These are phyloP conservation scores for Glycine tomentella DNA, from an alignment of 306 rosid genomes.

Conservation along the genomic window DNA sequence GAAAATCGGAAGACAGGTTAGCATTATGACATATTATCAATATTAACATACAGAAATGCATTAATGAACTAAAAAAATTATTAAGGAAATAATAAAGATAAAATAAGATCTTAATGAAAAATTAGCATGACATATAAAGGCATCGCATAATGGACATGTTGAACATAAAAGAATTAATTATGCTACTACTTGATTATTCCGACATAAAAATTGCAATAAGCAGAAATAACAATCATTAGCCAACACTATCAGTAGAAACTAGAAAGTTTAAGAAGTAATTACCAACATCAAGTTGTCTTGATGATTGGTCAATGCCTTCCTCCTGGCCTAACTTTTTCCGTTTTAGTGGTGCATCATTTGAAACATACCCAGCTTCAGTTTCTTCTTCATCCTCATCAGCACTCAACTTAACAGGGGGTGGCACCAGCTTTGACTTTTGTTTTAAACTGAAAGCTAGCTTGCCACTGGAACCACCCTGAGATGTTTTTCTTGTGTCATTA, in stretches of 20 bases:
- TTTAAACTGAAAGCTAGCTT: conserved; percentile 98
- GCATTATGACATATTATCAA: neutral
- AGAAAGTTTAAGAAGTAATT: conserved; percentile 60
- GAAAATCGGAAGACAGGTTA: neutral
- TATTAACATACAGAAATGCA: neutral
- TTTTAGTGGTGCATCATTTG: conserved; percentile 68
- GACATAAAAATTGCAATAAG: neutral
- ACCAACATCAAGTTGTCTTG: conserved; percentile 80
- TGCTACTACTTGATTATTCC: neutral
- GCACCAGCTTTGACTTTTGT: conserved; percentile 84
- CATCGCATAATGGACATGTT: neutral
- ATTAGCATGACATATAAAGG: conserved; percentile 1
- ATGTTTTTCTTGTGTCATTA: conserved; percentile 63
- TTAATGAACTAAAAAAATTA: neutral
- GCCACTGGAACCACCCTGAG: conserved; percentile 62
- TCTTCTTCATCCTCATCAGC: conserved; percentile 94
- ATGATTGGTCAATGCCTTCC: conserved; percentile 58
- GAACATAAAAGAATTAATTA: neutral
- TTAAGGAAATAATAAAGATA: neutral
- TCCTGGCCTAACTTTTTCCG: conserved; percentile 74
- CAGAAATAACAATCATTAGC: neutral
- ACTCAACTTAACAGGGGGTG: conserved; percentile 83
- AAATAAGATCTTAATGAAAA: neutral
- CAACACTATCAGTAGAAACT: conserved; percentile 34
- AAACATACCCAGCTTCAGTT: conserved; percentile 60